Conservation (phyloP, 2,329 filamentous ascomycete species). For the Plenodomus biglobosus region DNA sequence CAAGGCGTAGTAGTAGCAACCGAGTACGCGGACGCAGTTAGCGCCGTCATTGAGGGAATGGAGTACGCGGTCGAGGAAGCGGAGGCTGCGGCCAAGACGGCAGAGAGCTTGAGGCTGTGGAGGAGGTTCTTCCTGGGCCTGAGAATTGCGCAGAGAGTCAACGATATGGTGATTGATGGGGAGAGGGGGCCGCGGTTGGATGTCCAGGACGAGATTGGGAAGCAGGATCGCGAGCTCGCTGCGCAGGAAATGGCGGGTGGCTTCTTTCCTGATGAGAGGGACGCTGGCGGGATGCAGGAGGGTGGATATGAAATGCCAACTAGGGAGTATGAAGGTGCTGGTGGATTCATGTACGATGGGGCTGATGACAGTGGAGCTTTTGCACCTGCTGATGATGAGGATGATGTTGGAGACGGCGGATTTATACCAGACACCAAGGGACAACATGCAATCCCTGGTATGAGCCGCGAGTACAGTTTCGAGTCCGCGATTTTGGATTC, state of each 20-base stretch:
- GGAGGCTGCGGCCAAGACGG: constrained; percentile 58
- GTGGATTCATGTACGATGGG: constrained; percentile 17
- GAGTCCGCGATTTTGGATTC: constrained; percentile 33
- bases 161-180: constrained; percentile 50
- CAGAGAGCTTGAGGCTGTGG: constrained; percentile 58
- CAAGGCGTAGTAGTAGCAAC: constrained; percentile 74
- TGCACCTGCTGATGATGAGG: constrained; percentile 14
- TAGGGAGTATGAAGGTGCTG: constrained; percentile 16
- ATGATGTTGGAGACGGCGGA: background rate
- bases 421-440: background rate
- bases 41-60: constrained; percentile 68
- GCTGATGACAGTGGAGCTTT: constrained; percentile 23
- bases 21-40: constrained; percentile 71
- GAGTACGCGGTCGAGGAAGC: constrained; percentile 65
- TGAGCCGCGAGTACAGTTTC: constrained; percentile 41
- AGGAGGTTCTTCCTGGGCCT: constrained; percentile 63
- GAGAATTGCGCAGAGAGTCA: constrained; percentile 72
- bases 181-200: constrained; percentile 30
- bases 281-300: constrained; percentile 33
- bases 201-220: constrained; percentile 36
- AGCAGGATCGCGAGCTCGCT: constrained; percentile 28
- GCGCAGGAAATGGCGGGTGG: constrained; percentile 42
- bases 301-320: constrained; percentile 11
- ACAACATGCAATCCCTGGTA: background rate
- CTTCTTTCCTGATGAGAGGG: constrained; percentile 54